Evolutionary conservation across 2,329 filamentous ascomycete genomes (phyloP).

Genomic region (Kalaharituber pfeilii): DNA sequence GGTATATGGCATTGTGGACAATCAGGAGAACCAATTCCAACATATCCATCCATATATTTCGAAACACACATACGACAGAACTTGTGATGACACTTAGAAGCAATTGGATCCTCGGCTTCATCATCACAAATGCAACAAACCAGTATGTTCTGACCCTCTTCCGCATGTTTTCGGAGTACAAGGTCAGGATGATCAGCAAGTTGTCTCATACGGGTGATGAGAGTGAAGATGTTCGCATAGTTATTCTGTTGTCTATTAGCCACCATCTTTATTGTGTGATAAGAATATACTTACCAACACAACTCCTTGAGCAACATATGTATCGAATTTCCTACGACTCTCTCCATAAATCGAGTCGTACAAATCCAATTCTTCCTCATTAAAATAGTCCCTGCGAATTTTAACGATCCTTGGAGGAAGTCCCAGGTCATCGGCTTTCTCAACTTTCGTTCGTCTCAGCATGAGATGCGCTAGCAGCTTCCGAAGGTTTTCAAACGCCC

Average conservation of each 20-base stretch:
- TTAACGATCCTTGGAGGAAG: conserved; percentile 86
- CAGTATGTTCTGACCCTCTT: conserved; percentile 75
- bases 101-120: conserved; percentile 82
- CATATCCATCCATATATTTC: conserved; percentile 62
- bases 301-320: conserved; percentile 84
- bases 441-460: conserved; percentile 83
- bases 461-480: conserved; percentile 86
- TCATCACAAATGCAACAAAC: conserved; percentile 78
- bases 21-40: conserved; percentile 44
- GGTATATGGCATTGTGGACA: conserved; percentile 87
- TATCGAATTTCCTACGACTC: conserved; percentile 75
- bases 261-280: not conserved
- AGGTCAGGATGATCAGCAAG: conserved; percentile 92
- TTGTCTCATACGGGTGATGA: conserved; percentile 99
- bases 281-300: conserved; percentile 37
- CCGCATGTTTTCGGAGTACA: conserved; percentile 69
- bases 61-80: conserved; percentile 71
- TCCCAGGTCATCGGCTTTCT: conserved; percentile 89
- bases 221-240: conserved; percentile 95
- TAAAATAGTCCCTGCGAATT: conserved; percentile 89
- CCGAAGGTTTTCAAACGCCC: conserved; percentile 65
- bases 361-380: conserved; percentile 89
- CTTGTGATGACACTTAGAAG: conserved; percentile 81
- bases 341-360: conserved; percentile 91
- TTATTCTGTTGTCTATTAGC: conserved; percentile 43